Conservation (phyloP, 1,284 basidiomycete genomes). For the Cryptococcus sp. region DNA sequence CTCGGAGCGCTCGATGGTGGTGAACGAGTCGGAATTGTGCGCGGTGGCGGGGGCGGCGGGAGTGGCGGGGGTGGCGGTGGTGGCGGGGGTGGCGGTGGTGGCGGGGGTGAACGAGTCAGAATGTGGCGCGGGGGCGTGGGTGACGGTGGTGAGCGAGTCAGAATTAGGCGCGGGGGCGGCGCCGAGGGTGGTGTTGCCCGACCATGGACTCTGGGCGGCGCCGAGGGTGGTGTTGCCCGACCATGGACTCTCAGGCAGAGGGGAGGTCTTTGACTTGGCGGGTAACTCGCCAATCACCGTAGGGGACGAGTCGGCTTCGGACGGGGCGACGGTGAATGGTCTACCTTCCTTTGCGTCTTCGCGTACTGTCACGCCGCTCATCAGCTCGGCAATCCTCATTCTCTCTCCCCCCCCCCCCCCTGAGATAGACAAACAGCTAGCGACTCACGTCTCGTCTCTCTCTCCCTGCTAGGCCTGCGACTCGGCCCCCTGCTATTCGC, state of each 20-base stretch:
- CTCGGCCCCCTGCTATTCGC: conserved; percentile 15
- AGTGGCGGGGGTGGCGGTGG: no score
- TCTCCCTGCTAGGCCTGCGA: conserved; percentile 6
- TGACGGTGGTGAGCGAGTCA: not conserved
- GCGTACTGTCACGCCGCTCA: no score
- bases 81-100: not conserved
- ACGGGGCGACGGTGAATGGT: conserved; percentile 16
- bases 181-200: not conserved
- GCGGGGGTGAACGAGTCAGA: no score
- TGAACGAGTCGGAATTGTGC: not conserved
- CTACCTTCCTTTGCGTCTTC: no score
- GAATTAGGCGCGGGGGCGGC: not conserved
- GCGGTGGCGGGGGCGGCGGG: not conserved
- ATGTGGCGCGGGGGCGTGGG: not conserved
- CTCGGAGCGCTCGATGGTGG: no score
- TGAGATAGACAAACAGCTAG: no score
- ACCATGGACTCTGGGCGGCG: not conserved
- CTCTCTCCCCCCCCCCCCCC: no score
- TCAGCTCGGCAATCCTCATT: no score
- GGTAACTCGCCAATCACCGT: conserved; percentile 29
- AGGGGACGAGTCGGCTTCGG: conserved; percentile 40
- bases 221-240: not conserved
- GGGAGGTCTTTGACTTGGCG: conserved; percentile 30
- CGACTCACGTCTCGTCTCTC: not conserved
- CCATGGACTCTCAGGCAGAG: not conserved